Evolutionary conservation across 2,329 filamentous ascomycete genomes (phyloP), one percentile per base, ranked within the genome.

Genomic region (Drechmeria coniospora): DNA sequence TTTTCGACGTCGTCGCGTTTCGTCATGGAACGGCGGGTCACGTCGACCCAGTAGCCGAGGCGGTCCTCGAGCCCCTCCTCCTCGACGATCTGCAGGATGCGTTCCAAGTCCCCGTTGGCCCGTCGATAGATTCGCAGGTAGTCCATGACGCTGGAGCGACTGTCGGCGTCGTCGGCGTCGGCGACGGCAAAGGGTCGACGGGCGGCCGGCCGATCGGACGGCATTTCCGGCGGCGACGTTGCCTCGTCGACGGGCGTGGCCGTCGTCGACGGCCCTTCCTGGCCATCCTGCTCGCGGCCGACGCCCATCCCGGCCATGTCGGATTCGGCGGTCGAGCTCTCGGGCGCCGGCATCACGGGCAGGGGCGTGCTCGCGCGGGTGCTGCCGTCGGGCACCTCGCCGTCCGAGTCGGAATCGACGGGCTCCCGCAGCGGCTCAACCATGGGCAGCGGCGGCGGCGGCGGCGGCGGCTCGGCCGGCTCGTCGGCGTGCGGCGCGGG

Each of bases 1-100:
- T 15, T 15, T 10, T 15, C 13, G 8, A 21, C 26, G n/a, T 28
- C 29, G 8, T 32, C 21, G 27, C 28, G 34, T 48, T 54, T 33
- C 5, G 24, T 15, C 36, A 46, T 35, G 47, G 42, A 41, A 23
- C 39, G 39, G 4, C 40, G 57, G 34, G 72, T 68, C 15, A 68
- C 54, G 18, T 61, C 57, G 8, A 76, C 59, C 57, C 73, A 70
- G 45, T 71, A 69, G 8, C 57, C 55, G 19, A 80, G 57, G 27
- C 66, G 63, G 8, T 70, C 65, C 30, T 67, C 59, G 2, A 70
- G 58, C 4, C 65, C 61, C 38, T 78, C 72, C 21, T 69, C 62
- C 21, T 65, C 61, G 18, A 78, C 72, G 14, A 79, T 69, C 22
- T 61, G 55, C 3, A 76, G 38, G 15, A 79, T 69, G 32, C 60